Evolutionary conservation across 2,329 filamentous ascomycete species (phyloP).

Genomic region (Neopestalotiopsis sp.): DNA sequence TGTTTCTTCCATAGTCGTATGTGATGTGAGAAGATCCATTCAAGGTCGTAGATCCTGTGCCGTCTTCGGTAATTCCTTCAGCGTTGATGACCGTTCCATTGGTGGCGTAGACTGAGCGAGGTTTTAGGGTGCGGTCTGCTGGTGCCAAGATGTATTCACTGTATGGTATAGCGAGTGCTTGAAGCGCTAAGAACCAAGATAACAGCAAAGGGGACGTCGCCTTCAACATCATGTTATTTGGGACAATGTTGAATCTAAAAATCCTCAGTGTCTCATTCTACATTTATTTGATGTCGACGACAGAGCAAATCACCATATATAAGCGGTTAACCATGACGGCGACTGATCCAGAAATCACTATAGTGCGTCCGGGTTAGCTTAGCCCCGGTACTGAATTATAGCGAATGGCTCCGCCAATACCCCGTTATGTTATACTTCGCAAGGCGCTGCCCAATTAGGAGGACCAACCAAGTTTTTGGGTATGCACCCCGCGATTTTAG

Average conservation of each 20-base stretch:
- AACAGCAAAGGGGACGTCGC: neutral
- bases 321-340: neutral
- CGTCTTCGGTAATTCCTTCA: neutral
- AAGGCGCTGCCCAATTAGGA: neutral
- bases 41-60: neutral
- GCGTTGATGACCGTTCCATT: neutral
- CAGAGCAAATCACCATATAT: neutral
- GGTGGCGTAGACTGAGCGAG: neutral
- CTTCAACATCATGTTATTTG: neutral
- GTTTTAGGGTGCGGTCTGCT: neutral
- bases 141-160: neutral
- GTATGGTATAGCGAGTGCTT: neutral
- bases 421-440: too few species aligned
- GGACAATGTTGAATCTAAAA: neutral
- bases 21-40: neutral
- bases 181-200: neutral
- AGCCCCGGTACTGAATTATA: neutral
- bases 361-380: neutral
- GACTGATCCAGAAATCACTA: neutral
- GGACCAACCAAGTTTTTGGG: neutral
- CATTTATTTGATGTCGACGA: neutral
- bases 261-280: neutral
- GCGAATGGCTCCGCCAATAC: neutral
- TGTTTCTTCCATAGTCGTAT: neutral
- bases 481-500: neutral